A percentile compares a stretch with the other conserved stretches of the same genome.
Conservation (phyloP, 139 green algal species). For the Coelastrella sp. region DNA sequence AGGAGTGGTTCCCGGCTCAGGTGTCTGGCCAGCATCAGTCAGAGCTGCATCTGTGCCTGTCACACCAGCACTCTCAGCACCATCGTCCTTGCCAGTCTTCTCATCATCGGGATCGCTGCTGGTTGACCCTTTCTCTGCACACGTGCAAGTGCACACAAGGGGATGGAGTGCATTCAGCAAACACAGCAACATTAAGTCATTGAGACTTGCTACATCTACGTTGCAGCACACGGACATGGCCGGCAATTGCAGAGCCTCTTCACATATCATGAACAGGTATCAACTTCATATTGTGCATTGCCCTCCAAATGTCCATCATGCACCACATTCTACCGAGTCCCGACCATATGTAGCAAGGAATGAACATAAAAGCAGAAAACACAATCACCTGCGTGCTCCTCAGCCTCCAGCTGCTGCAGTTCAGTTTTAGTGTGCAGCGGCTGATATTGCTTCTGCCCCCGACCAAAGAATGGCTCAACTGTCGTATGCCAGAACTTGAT, state of each 20-base stretch:
- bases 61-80: conserved; percentile 31
- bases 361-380: too few relatives aligned
- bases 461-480: conserved; percentile 91
- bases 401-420: conserved; percentile 36
- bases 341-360: too few relatives aligned
- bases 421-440: conserved; percentile 51
- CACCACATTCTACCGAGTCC: too few relatives aligned
- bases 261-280: too few relatives aligned
- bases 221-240: too few relatives aligned
- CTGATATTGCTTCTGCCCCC: conserved; percentile 60
- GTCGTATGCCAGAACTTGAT: conserved; percentile 84
- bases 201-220: too few relatives aligned
- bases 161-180: too few relatives aligned
- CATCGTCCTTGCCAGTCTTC: conserved; percentile 38
- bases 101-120: conserved; percentile 40
- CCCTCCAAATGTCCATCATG: too few relatives aligned
- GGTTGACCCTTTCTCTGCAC: conserved; percentile 32
- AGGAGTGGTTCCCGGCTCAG: conserved; percentile 53
- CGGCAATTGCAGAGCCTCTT: too few relatives aligned
- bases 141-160: background rate
- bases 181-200: too few relatives aligned
- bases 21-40: conserved; percentile 40
- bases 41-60: conserved; percentile 20
- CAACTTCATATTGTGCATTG: too few relatives aligned
- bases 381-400: conserved; percentile 7